phyloP scores from a whole-genome alignment of 176 grass and related monocot genomes.

The Avena insularis region DNA sequence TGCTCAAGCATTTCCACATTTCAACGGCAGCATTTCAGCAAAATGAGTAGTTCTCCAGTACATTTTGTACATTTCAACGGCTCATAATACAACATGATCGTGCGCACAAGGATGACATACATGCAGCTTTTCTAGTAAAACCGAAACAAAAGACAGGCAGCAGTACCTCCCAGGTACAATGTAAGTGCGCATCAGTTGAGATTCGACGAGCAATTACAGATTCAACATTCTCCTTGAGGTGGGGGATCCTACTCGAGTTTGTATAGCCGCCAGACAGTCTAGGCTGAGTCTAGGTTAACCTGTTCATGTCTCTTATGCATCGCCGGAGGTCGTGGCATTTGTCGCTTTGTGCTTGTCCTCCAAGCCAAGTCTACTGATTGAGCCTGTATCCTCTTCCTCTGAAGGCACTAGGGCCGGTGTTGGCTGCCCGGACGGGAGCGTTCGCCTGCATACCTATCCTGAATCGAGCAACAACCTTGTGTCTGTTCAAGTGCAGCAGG shows the following conservation, averaged over 20 bases:
- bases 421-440: slow-evolving; percentile 37
- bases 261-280: not conserved
- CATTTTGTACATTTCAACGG: not conserved
- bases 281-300: slow-evolving; percentile 19
- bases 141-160: not conserved
- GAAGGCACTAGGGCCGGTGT: slow-evolving; percentile 52
- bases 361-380: slow-evolving; percentile 46
- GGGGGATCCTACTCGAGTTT: not conserved
- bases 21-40: not conserved
- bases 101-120: not conserved
- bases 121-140: not conserved
- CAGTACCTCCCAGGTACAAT: not conserved
- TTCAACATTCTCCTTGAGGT: slow-evolving; percentile 1
- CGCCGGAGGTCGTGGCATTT: not conserved
- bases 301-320: slow-evolving; percentile 23
- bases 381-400: slow-evolving; percentile 85
- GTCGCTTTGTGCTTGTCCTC: not conserved
- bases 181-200: not conserved
- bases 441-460: slow-evolving; percentile 64
- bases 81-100: not conserved
- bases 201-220: not conserved
- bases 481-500: slow-evolving; percentile 67
- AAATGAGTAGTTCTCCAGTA: not conserved
- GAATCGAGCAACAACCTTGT: slow-evolving; percentile 76
- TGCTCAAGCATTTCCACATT: not conserved